phyloP scores from a whole-genome alignment of 345 rosid genomes.

The Salix purpurea region DNA sequence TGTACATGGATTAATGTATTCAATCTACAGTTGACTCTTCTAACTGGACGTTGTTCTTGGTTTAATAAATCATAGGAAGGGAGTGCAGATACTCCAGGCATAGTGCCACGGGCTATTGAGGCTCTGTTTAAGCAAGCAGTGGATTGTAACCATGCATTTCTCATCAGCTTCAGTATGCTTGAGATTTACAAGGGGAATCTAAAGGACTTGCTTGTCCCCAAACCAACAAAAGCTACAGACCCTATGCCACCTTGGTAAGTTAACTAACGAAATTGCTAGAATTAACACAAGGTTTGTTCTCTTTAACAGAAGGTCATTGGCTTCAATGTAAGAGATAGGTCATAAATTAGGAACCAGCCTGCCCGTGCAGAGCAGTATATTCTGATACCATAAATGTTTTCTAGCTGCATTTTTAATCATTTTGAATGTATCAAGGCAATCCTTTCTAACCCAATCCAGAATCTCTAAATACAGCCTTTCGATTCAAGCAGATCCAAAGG shows the following conservation, averaged over 20 bases:
- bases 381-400: too few relatives aligned
- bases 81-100: conserved; percentile 50
- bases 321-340: neutral
- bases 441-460: conserved; percentile 1
- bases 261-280: neutral
- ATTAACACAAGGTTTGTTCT: neutral
- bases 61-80: conserved; percentile 51
- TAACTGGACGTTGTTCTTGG: neutral
- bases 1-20: neutral
- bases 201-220: conserved; percentile 61
- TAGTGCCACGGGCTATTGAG: conserved; percentile 57
- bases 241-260: conserved; percentile 62
- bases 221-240: conserved; percentile 42
- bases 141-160: conserved; percentile 48
- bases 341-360: too few relatives aligned
- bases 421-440: neutral
- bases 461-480: conserved; percentile 51
- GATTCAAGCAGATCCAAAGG: conserved; percentile 53
- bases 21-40: neutral
- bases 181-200: conserved; percentile 83
- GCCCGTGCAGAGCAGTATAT: too few relatives aligned
- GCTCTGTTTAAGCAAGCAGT: conserved; percentile 54
- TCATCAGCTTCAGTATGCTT: conserved; percentile 70
- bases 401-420: neutral
- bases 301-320: neutral